Conservation (phyloP, 192 early-diverging fungal species). For the Neocallimastix lanati region DNA sequence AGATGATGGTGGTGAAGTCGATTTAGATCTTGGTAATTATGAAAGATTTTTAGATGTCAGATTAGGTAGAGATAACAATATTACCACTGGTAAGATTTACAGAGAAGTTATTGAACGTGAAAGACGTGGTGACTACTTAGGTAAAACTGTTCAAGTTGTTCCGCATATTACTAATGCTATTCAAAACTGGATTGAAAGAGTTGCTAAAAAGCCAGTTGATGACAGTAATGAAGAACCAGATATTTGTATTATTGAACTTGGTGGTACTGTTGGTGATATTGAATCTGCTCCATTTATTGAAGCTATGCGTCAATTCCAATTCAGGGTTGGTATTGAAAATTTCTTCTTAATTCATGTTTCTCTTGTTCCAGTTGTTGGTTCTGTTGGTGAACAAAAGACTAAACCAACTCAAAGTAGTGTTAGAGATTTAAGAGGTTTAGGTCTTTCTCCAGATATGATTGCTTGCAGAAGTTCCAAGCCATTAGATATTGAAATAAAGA, state of each 20-base stretch:
- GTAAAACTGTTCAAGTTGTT: slow-evolving; percentile 98
- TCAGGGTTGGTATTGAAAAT: slow-evolving; percentile 95
- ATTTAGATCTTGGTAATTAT: slow-evolving; percentile 97
- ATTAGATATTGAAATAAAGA: slow-evolving; percentile 61
- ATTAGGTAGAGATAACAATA: slow-evolving; percentile 92
- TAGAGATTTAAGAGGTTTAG: slow-evolving; percentile 82
- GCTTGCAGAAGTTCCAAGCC: slow-evolving; percentile 81
- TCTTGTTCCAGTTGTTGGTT: slow-evolving; percentile 86
- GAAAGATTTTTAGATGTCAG: slow-evolving; percentile 92
- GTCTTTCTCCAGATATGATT: slow-evolving; percentile 87
- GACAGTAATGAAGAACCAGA: slow-evolving; percentile 65
- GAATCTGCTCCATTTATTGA: slow-evolving; percentile 98
- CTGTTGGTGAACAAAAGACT: slow-evolving; percentile 97
- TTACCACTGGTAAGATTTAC: slow-evolving; percentile 98
- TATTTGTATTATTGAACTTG: slow-evolving; percentile 94
- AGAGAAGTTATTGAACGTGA: slow-evolving; percentile 84
- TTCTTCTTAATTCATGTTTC: slow-evolving; percentile 96
- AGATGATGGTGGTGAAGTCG: slow-evolving; percentile 96
- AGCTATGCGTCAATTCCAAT: slow-evolving; percentile 99
- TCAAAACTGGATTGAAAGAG: slow-evolving; percentile 95
- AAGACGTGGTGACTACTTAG: slow-evolving; percentile 85
- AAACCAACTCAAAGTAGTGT: slow-evolving; percentile 98
- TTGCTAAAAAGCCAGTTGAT: slow-evolving; percentile 74
- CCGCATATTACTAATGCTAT: slow-evolving; percentile 95
- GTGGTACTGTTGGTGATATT: slow-evolving; percentile 97